Evolutionary conservation across 1,139 yeast species (phyloP).

Genomic region (Hyphopichia khmerensis): DNA sequence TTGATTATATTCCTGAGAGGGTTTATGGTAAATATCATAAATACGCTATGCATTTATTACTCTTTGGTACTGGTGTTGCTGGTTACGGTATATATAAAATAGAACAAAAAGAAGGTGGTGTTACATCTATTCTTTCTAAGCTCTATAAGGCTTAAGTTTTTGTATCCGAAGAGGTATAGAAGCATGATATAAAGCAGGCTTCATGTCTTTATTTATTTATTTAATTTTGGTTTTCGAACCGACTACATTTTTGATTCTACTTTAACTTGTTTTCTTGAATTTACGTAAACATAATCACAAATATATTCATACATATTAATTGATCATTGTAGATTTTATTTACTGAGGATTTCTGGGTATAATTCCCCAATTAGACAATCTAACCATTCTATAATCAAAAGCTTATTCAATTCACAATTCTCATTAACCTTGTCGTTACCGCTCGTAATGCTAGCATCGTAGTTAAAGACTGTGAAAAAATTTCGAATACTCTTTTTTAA

Average conservation of each 20-base stretch:
- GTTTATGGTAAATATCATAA: slow-evolving; percentile 74
- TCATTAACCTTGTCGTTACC: slow-evolving; percentile 9
- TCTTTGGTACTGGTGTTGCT: slow-evolving; percentile 68
- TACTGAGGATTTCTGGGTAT: slow-evolving; percentile 24
- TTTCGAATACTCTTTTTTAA: slow-evolving; percentile 14
- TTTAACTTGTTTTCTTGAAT: neutral
- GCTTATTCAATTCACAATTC: slow-evolving; percentile 24
- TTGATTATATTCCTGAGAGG: slow-evolving; percentile 80
- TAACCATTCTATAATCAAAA: slow-evolving; percentile 27
- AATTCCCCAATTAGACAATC: slow-evolving; percentile 29
- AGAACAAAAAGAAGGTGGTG: slow-evolving; percentile 62
- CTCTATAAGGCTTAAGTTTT: slow-evolving; percentile 36
- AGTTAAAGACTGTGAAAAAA: slow-evolving; percentile 22
- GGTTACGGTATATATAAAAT: slow-evolving; percentile 80
- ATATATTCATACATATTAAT: neutral
- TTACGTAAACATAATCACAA: neutral
- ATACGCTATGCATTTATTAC: slow-evolving; percentile 61
- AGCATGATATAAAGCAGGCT: too few relatives aligned
- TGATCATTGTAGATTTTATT: neutral
- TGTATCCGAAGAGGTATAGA: too few relatives aligned
- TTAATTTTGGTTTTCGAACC: neutral
- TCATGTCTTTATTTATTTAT: neutral
- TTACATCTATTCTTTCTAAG: slow-evolving; percentile 33
- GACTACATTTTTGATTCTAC: neutral
- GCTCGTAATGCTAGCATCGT: slow-evolving; percentile 5